A percentile compares a stretch with the other conserved stretches of the same genome.
Conservation (phyloP, 2,329 filamentous ascomycete genomes). For the Neospermospora avenae region DNA sequence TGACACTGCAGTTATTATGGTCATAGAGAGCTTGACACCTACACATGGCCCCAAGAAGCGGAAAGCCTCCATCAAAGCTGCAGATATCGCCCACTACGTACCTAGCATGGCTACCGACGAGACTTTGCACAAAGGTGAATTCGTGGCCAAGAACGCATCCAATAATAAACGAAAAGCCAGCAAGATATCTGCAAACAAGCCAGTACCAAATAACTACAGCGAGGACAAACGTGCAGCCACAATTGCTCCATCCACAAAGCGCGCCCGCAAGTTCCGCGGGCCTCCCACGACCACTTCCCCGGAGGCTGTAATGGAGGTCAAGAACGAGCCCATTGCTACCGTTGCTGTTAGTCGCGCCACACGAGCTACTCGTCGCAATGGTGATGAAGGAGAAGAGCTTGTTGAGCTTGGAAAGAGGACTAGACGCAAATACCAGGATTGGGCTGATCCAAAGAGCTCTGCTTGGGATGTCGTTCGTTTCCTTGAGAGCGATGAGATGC, state of each 20-base stretch:
- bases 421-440: constrained; percentile 11
- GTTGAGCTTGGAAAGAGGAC: not conserved
- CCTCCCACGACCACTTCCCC: not conserved
- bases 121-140: not conserved
- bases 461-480: constrained; percentile 24
- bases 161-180: not conserved
- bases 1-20: not conserved
- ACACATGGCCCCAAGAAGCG: not conserved
- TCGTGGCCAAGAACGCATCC: not conserved
- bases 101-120: not conserved
- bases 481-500: constrained; percentile 16
- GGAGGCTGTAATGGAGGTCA: not conserved
- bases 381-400: not conserved
- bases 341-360: not conserved
- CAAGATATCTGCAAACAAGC: not conserved
- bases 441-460: constrained; percentile 22
- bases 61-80: not conserved
- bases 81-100: not conserved
- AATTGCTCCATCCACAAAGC: not conserved
- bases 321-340: not conserved
- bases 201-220: not conserved
- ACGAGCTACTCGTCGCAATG: not conserved
- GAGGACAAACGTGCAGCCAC: not conserved
- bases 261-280: not conserved
- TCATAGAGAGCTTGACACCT: too few relatives aligned